phyloP scores from a whole-genome alignment of 176 grass and related monocot species.

The Ensete glaucum region DNA sequence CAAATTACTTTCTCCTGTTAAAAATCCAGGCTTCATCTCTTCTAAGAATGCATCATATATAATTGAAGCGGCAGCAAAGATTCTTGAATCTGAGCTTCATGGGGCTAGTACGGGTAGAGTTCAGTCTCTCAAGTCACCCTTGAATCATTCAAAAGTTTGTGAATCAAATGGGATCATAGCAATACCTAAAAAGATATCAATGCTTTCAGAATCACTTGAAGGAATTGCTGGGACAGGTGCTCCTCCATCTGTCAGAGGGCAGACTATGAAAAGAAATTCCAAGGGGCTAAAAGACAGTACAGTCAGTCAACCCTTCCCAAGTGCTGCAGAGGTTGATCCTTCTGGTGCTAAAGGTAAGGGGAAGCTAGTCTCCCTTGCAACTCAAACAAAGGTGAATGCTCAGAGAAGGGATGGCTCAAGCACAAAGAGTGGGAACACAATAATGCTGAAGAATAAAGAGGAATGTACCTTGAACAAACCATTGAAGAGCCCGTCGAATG shows the following conservation, averaged over 20 bases:
- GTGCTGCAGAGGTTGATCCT: constrained; percentile 26
- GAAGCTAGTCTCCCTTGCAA: constrained; percentile 4
- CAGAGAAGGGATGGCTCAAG: constrained; percentile 36
- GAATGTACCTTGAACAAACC: constrained; percentile 15
- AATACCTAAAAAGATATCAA: constrained; percentile 36
- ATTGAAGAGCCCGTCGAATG: constrained; percentile 18
- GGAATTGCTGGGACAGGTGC: constrained; percentile 15
- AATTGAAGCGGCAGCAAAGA: constrained; percentile 70
- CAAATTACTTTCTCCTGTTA: constrained; percentile 61
- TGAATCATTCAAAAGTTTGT: constrained; percentile 30
- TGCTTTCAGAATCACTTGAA: constrained; percentile 24
- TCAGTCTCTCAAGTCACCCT: constrained; percentile 21
- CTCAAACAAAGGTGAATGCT: constrained; percentile 28
- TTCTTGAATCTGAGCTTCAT: constrained; percentile 52
- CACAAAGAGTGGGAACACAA: constrained; percentile 27
- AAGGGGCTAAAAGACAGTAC: constrained; percentile 23
- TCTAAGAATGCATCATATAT: constrained; percentile 70
- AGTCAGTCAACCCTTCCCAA: constrained; percentile 1
- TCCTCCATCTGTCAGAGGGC: constrained; percentile 19
- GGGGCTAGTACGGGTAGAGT: constrained; percentile 17
- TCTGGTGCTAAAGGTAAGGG: constrained; percentile 40
- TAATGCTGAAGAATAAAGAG: constrained; percentile 23
- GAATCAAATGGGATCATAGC: constrained; percentile 33
- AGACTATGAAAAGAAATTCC: constrained; percentile 25
- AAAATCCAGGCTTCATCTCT: constrained; percentile 40